Conservation (phyloP, 345 rosid species). For the Erodium maritimum region DNA sequence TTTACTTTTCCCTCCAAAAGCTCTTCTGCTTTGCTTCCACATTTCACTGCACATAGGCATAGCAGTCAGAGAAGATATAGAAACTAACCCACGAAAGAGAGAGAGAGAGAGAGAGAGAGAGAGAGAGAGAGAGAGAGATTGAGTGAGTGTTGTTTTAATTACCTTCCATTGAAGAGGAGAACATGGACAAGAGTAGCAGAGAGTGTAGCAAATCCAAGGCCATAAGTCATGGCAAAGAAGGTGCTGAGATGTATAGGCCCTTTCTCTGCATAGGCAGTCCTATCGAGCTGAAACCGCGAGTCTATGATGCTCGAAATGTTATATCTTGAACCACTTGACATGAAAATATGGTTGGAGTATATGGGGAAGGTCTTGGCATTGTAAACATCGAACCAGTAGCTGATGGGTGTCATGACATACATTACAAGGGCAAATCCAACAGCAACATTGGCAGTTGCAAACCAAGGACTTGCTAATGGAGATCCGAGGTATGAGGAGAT, state of each 20-base stretch:
- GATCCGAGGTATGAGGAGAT: conserved; percentile 59
- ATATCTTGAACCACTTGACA: conserved; percentile 36
- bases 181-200: conserved; percentile 59
- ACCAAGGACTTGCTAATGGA: conserved; percentile 79
- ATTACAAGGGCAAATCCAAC: conserved; percentile 44
- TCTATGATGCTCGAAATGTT: conserved; percentile 44
- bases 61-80: neutral
- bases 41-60: conserved; percentile 39
- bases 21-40: conserved; percentile 46
- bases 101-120: too few relatives aligned
- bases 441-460: conserved; percentile 57
- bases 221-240: conserved; percentile 67
- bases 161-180: conserved; percentile 57
- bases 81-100: neutral
- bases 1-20: conserved; percentile 35
- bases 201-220: conserved; percentile 69
- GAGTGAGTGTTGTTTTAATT: too few relatives aligned
- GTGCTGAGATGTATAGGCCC: conserved; percentile 57
- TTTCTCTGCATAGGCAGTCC: conserved; percentile 26
- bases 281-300: conserved; percentile 44
- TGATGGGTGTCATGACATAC: conserved; percentile 52
- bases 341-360: conserved; percentile 40
- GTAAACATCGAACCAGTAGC: conserved; percentile 53
- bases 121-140: too few relatives aligned
- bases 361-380: conserved; percentile 63